Percentiles rank a stretch among this genome's conserved stretches.
Conservation (phyloP, 2,329 filamentous ascomycete species). For the Hypoxylon sp. region DNA sequence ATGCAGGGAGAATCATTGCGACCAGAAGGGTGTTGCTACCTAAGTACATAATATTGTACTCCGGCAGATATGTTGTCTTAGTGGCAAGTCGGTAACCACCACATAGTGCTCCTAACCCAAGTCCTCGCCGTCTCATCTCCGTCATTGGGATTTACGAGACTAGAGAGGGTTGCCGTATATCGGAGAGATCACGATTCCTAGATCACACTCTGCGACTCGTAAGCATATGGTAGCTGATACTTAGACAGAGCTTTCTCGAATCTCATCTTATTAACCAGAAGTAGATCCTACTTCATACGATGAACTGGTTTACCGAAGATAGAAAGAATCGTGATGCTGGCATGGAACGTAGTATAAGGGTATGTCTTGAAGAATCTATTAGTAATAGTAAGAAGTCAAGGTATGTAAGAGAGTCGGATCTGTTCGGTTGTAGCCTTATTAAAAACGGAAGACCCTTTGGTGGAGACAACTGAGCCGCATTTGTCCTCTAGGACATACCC, state of each 20-base stretch:
- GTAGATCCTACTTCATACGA: not conserved
- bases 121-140: too few species aligned
- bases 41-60: too few species aligned
- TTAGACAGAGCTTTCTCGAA: not conserved
- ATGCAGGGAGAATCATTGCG: not conserved
- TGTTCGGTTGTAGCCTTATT: not conserved
- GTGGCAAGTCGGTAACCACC: too few species aligned
- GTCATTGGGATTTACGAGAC: too few species aligned
- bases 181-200: not conserved
- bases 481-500: not conserved
- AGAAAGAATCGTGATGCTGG: not conserved
- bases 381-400: not conserved
- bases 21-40: too few species aligned
- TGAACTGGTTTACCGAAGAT: not conserved
- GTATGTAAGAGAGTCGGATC: not conserved
- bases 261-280: not conserved
- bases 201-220: not conserved
- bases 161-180: not conserved
- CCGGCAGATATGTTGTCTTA: too few species aligned
- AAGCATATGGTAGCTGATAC: not conserved
- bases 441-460: not conserved
- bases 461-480: not conserved
- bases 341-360: not conserved
- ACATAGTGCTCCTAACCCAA: too few species aligned
- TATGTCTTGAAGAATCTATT: not conserved